These are phyloP conservation scores for Penicillium sp. DNA, from an alignment of 2,329 filamentous ascomycete genomes.

Conservation along the genomic window DNA sequence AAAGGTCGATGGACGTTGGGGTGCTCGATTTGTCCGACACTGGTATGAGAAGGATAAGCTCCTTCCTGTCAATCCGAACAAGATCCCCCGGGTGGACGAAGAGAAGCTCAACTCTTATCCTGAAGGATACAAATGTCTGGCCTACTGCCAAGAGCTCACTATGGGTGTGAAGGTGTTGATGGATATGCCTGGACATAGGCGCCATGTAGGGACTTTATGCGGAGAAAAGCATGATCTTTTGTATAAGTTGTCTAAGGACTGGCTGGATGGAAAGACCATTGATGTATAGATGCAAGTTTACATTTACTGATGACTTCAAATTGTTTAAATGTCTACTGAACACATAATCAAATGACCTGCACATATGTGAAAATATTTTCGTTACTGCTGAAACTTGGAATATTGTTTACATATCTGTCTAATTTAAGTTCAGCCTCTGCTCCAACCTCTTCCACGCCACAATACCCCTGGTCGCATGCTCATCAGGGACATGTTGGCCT, in stretches of 20 bases:
- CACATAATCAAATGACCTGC: too few relatives aligned
- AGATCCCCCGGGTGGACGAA: slow-evolving; percentile 44
- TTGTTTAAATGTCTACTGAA: background rate
- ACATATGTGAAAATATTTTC: too few relatives aligned
- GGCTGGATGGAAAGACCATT: slow-evolving; percentile 45
- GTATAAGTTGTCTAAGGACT: slow-evolving; percentile 47
- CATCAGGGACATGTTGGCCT: slow-evolving; percentile 54
- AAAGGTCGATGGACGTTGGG: slow-evolving; percentile 44
- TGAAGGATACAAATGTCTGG: slow-evolving; percentile 48
- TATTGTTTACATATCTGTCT: background rate
- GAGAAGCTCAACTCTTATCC: slow-evolving; percentile 44
- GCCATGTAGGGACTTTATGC: slow-evolving; percentile 34
- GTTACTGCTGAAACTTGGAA: background rate
- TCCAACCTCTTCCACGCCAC: slow-evolving; percentile 53
- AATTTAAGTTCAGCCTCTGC: slow-evolving; percentile 5
- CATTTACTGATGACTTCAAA: background rate
- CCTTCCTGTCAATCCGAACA: slow-evolving; percentile 46
- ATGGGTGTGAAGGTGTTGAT: slow-evolving; percentile 48
- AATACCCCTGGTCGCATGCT: slow-evolving; percentile 55
- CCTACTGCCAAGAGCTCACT: slow-evolving; percentile 45
- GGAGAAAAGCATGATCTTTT: slow-evolving; percentile 49
- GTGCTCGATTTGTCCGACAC: slow-evolving; percentile 48
- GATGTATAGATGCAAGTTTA: slow-evolving; percentile 12
- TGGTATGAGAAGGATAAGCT: slow-evolving; percentile 59
- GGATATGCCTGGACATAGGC: slow-evolving; percentile 49